Evolutionary conservation across 257 asterid species (phyloP).

Genomic region (Solanum clarkiae): DNA sequence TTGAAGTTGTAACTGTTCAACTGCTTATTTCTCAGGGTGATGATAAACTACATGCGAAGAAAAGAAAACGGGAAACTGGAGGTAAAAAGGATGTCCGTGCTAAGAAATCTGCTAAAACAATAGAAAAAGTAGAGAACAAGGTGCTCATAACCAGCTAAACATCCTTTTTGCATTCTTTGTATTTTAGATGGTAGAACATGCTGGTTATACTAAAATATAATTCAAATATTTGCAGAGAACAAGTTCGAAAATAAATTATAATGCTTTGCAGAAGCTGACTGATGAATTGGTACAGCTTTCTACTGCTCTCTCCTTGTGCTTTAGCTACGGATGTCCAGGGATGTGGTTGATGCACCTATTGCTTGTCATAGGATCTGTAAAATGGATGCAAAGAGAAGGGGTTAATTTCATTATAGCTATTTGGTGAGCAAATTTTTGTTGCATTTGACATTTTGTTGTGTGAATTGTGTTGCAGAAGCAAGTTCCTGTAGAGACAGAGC

Average conservation of each 20-base stretch:
- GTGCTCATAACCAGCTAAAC: neutral
- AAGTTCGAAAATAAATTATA: slow-evolving; percentile 42
- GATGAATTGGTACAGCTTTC: slow-evolving; percentile 27
- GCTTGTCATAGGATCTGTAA: neutral
- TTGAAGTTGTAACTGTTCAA: neutral
- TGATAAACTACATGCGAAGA: slow-evolving; percentile 29
- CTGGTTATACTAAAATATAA: neutral
- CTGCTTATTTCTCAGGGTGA: neutral
- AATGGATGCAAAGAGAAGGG: neutral
- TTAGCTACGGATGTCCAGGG: neutral
- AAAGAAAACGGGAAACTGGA: slow-evolving; percentile 21
- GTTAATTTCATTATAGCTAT: neutral
- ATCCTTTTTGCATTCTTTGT: neutral
- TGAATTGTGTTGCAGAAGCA: slow-evolving; percentile 10
- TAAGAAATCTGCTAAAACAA: slow-evolving; percentile 23
- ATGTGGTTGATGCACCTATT: neutral
- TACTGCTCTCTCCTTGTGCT: neutral
- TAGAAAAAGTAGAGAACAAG: slow-evolving; percentile 13
- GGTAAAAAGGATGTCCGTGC: slow-evolving; percentile 14
- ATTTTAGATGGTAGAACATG: neutral
- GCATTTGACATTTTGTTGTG: neutral
- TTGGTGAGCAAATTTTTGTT: neutral
- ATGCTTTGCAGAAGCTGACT: slow-evolving; percentile 22
- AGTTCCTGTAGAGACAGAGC: slow-evolving; percentile 8
- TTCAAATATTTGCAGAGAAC: slow-evolving; percentile 19